Percentiles rank a stretch among this genome's conserved stretches.
Evolutionary conservation across 2,329 filamentous ascomycete genomes (phyloP).

Genomic region (Aspergillus sp.): DNA sequence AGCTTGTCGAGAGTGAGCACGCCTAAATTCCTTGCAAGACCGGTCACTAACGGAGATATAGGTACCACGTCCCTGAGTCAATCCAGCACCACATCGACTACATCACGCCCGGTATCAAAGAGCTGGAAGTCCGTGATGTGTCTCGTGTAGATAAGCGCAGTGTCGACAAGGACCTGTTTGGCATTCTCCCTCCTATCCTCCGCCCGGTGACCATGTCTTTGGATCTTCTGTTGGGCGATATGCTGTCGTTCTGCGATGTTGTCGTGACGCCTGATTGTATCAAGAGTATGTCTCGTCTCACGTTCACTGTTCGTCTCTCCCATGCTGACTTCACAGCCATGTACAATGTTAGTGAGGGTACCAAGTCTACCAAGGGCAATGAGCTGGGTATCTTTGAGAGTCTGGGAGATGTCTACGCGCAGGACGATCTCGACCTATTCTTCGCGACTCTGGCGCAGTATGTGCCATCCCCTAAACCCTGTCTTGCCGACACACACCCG

Average conservation of each 20-base stretch:
- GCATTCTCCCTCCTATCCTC: conserved; percentile 22
- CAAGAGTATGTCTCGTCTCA: conserved; percentile 16
- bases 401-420: conserved; percentile 44
- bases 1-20: conserved; percentile 37
- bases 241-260: conserved; percentile 24
- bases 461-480: not conserved
- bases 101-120: conserved; percentile 48
- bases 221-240: conserved; percentile 15
- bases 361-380: conserved; percentile 41
- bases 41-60: not conserved
- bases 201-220: conserved; percentile 23
- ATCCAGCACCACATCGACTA: conserved; percentile 54
- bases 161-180: conserved; percentile 22
- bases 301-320: too few relatives aligned
- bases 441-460: conserved; percentile 35
- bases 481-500: conserved; percentile 2
- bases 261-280: conserved; percentile 44
- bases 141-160: conserved; percentile 7
- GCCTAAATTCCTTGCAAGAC: not conserved
- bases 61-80: conserved; percentile 50
- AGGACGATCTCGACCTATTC: conserved; percentile 45
- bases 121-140: conserved; percentile 25
- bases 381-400: conserved; percentile 47
- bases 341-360: conserved; percentile 44
- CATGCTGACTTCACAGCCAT: conserved; percentile 25